These are phyloP conservation scores for Mucor racemosus DNA, from an alignment of 371 early-diverging fungal species.

Conservation along the genomic window DNA sequence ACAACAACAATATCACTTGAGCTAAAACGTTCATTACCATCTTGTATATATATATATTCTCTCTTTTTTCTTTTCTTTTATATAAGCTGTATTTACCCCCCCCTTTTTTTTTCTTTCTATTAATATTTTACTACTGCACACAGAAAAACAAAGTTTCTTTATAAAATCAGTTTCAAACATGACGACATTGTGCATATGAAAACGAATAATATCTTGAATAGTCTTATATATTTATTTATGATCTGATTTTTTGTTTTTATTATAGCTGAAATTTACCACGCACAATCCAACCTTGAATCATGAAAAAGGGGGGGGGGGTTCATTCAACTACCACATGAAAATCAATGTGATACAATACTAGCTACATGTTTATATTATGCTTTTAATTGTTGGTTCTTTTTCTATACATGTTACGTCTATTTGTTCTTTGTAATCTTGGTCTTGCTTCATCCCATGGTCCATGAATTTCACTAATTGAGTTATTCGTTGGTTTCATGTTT, in stretches of 20 bases:
- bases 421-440: slow-evolving; percentile 63
- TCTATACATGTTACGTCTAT: slow-evolving; percentile 41
- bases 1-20: background rate
- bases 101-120: background rate
- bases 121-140: background rate
- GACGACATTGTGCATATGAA: background rate
- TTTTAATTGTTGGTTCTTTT: slow-evolving; percentile 11
- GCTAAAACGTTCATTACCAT: background rate
- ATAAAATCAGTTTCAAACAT: background rate
- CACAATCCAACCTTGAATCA: background rate
- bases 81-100: background rate
- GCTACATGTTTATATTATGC: background rate
- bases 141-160: background rate
- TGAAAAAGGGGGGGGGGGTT: too few relatives aligned
- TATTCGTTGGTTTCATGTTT: background rate
- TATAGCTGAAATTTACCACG: background rate
- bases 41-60: background rate
- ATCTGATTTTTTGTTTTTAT: background rate
- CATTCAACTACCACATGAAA: background rate
- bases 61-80: background rate
- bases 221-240: background rate
- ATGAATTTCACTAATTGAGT: slow-evolving; percentile 78
- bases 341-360: background rate
- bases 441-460: slow-evolving; percentile 98
- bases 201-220: background rate